Base-by-base conservation (phyloP, 257 asterid genomes). In the Solanum okadae region DNA sequence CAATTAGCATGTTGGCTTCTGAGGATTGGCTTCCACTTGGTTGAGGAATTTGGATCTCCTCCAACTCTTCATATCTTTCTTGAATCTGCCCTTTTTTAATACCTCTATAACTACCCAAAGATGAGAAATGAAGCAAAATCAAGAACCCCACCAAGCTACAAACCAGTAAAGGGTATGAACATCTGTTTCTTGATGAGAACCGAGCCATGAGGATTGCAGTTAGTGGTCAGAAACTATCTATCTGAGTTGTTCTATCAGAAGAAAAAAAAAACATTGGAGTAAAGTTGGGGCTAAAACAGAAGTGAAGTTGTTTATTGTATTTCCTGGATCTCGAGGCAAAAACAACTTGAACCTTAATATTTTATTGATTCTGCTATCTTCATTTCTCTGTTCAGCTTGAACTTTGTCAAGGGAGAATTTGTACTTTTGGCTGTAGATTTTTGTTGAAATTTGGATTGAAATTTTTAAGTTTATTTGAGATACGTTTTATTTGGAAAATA, bases 141-240 rank as follows among this genome's bases (percentile, higher is more conserved):
- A 89, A 72, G 89, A 87, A 87, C 31, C 87, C 89, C 35, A 84
- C 70, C 61, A 90, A 78, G 90, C 89, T 63, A 81, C 88, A 87
- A 65, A 88, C 68, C 33, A 56, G 59, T n/a, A 88, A 84, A 52
- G 68, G 87, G 83, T 86, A 70, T 56, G 87, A 35, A 23, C 78
- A 90, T 88, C 92, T 84, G 49, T 11, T 78, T 88, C 90, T 52
- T 3, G 87, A 87, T 6, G 91, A 87, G 4, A 87, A 42, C 27
- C 59, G 84, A 89, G 31, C 44, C 90, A 91, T 89, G 56, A 13
- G 49, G 46, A 61, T 35, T 61, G 87, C 37, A 61, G 37, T 61
- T 5, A 8, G 87, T 35, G 37, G 37, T 61, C 63, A 27, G 25
- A 79, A 78, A 76, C 52, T 76, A 76, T 37, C 83, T 22, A 37